Base-by-base conservation (phyloP, 208 protist genomes). In the Sergeia podlipaevii region DNA sequence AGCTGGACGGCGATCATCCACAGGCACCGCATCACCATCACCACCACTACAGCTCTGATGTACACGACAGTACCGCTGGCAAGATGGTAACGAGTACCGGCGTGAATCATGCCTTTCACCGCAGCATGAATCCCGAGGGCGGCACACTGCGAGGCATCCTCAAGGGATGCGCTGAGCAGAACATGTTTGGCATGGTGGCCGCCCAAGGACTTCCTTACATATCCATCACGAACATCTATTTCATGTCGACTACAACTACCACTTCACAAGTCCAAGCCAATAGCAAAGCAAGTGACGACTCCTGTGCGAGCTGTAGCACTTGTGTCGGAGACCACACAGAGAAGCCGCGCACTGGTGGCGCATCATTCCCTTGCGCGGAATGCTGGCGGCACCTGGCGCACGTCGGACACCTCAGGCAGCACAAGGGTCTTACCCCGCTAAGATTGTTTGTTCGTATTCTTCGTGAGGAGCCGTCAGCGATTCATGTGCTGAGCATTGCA, bases 151-250 rank as follows among this genome's bases (percentile, higher is more conserved):
- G 65, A 0, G 88, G 88, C 3, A 82, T 95, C 30, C 65, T 95
- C 45, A 85, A 80, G 38, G 88, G 88, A 2, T 95, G 88, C 47
- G 88, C 88, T 6, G 88, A 95, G 74, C 88, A 95, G 54, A 95
- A 95, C 60, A 78, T 81, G 13, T 70, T 95, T 26, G 88, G 88
- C 2, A 74, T 77, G 0, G 72, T 82, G 8, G 88, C 88, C 0
- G 88, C 88, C 26, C 64, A 68, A 37, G 88, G 88, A 3, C 44
- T 78, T 4, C 55, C 69, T 4, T 95, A 91, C 43, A 37, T 60
- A 0, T 28, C 60, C 18, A 58, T 91, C 18, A 58, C 68, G 0
- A 60, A 72, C 27, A 62, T 91, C 3, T 91, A 89, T 48, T 56
- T 95, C 20, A 55, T 52, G 24, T 61, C 72, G 20, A 52, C 60